Base-by-base conservation (phyloP, 1,284 basidiomycete genomes). In the Apiotrichum brassicae region DNA sequence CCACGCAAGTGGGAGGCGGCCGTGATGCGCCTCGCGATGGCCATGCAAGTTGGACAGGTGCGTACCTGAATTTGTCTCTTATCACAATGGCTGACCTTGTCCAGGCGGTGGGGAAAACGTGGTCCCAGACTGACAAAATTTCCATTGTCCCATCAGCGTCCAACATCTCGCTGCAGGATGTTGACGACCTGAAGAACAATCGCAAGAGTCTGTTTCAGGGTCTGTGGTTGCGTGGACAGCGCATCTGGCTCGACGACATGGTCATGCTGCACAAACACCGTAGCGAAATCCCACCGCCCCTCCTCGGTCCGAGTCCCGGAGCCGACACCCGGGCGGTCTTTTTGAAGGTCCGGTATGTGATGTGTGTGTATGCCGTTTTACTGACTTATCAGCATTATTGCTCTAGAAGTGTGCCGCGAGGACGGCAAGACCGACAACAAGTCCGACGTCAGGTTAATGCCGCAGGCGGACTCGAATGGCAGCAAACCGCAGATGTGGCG, bases 161-260 rank as follows among this genome's bases (percentile, higher is more conserved):
- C 6, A 23, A 19, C 9, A n/a, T 56, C 12, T 54, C 54, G 6
- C 48, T 41, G 6, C 61, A 63, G 13, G 68, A 70, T 24, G 34
- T 58, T 23, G 39, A 51, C 18, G 56, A 49, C 4, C 57, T 67
- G 3, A 28, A 53, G 43, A 40, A 49, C 33, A 58, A 60, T 26
- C 47, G 52, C 28, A 67, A 63, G 55, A 60, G 59, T 0, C 44
- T 65, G 19, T 68, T 60, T 43, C 86, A 91, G 66, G 88, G 88
- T 1, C 63, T 91, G 13, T 92, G 86, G 86, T 87, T 85, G 83
- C 89, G 88, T 9, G 80, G 83, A 0, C 89, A 92, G 65, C 79
- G 86, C n/a, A 84, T 92, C 48, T 92, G 88, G 88, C 75, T 79
- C 8, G 85, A 86, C 52, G 88, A 92, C 57, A 78, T 91, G 47